Conservation (phyloP, 2,329 filamentous ascomycete species). For the Catunica adiposa region DNA sequence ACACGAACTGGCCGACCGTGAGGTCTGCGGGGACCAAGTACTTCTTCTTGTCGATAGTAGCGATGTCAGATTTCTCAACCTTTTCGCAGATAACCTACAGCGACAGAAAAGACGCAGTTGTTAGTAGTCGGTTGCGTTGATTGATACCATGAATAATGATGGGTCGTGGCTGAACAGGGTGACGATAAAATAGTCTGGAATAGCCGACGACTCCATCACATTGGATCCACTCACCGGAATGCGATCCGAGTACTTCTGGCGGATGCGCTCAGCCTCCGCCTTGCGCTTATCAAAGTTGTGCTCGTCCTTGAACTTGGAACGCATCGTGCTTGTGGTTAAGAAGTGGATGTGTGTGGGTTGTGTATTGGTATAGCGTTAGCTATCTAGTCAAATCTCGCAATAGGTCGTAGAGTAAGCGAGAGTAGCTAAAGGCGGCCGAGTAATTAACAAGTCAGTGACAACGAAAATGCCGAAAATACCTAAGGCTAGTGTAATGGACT, state of each 20-base stretch:
- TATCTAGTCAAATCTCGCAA: not conserved
- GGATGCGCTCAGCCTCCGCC: slow-evolving; percentile 97
- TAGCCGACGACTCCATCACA: not conserved
- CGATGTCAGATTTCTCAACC: slow-evolving; percentile 97
- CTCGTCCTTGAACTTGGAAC: slow-evolving; percentile 99
- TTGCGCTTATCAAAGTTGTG: slow-evolving; percentile 99
- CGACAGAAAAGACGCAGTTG: not conserved
- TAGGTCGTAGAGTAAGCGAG: not conserved
- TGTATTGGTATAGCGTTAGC: not conserved
- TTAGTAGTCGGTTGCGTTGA: not conserved
- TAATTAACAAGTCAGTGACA: not conserved
- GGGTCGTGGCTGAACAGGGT: not conserved
- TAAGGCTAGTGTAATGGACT: too few relatives aligned
- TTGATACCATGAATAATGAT: not conserved
- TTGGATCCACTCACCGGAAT: slow-evolving; percentile 65
- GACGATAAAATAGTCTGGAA: not conserved
- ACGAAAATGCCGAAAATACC: too few relatives aligned
- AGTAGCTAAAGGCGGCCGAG: not conserved
- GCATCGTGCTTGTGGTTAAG: slow-evolving; percentile 46
- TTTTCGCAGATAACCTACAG: slow-evolving; percentile 94
- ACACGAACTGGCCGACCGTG: slow-evolving; percentile 98
- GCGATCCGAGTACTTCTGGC: slow-evolving; percentile 95
- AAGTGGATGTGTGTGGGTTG: not conserved
- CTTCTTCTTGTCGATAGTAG: slow-evolving; percentile 99
- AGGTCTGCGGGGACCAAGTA: slow-evolving; percentile 95